Percentiles rank a stretch among this genome's conserved stretches.
Conservation (phyloP, 768 basidiomycete species). For the Rubroboletus pulcherrimus region DNA sequence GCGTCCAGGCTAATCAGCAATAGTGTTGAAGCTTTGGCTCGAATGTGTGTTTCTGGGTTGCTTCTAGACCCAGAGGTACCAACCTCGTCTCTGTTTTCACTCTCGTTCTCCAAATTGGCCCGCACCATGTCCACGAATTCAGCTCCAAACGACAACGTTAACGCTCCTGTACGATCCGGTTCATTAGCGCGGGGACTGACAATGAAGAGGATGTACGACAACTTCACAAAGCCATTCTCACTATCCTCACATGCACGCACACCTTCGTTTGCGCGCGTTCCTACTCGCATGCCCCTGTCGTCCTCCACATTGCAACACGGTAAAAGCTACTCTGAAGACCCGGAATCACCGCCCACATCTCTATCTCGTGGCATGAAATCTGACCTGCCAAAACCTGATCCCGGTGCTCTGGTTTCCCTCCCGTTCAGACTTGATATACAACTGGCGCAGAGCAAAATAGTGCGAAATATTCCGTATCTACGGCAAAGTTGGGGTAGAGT, state of each 20-base stretch:
- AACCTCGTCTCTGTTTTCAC: constrained; percentile 45
- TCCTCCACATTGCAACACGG: background rate
- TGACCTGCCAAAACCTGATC: constrained; percentile 36
- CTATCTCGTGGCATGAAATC: constrained; percentile 47
- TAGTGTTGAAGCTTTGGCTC: constrained; percentile 81
- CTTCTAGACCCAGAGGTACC: constrained; percentile 79
- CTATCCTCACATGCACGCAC: constrained; percentile 31
- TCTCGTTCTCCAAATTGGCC: constrained; percentile 29
- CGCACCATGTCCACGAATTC: constrained; percentile 27
- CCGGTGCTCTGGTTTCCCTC: constrained; percentile 39
- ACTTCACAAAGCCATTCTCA: constrained; percentile 53
- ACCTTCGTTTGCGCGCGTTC: constrained; percentile 15
- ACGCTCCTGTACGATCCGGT: constrained; percentile 20
- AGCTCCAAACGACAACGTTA: constrained; percentile 23
- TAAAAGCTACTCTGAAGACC: constrained; percentile 34
- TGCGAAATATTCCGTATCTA: constrained; percentile 77
- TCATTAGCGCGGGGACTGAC: constrained; percentile 45
- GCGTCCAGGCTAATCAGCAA: background rate
- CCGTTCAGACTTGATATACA: constrained; percentile 63
- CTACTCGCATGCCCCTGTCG: constrained; percentile 5
- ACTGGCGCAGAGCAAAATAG: constrained; percentile 52
- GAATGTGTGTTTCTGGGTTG: constrained; percentile 87
- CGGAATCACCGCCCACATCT: constrained; percentile 43
- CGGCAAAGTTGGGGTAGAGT: constrained; percentile 91
- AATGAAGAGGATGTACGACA: constrained; percentile 42